These are phyloP conservation scores for Suillus luteus DNA, from an alignment of 768 basidiomycete genomes.

Conservation along the genomic window DNA sequence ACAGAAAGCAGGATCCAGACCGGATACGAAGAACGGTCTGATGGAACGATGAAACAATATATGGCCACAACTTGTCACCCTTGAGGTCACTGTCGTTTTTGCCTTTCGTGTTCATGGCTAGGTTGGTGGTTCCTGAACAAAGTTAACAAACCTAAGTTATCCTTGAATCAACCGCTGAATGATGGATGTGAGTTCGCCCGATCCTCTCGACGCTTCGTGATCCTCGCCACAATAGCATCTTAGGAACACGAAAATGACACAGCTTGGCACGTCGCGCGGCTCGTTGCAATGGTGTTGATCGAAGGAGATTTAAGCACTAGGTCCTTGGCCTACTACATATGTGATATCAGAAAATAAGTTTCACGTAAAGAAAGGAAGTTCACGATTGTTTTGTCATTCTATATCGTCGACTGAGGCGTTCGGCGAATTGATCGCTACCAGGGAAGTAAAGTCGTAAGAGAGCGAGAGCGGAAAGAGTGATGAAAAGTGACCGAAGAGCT, in stretches of 20 bases:
- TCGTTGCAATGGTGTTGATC: not conserved
- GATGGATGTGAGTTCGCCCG: not conserved
- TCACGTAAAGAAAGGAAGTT: not conserved
- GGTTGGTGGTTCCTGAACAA: not conserved
- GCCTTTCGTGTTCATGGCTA: not conserved
- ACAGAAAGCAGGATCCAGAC: not conserved
- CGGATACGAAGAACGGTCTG: not conserved
- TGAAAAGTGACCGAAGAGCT: too few species aligned
- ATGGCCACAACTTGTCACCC: not conserved
- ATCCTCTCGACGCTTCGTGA: not conserved
- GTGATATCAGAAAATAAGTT: not conserved
- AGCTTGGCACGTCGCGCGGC: not conserved
- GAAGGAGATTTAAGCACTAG: not conserved
- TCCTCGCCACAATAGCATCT: not conserved
- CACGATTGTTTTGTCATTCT: not conserved
- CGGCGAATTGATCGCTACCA: not conserved
- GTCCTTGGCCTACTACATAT: not conserved
- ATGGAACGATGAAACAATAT: not conserved
- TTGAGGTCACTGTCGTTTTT: not conserved
- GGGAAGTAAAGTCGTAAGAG: not conserved
- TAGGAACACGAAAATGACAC: not conserved
- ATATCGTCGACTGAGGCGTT: not conserved
- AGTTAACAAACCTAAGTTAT: not conserved
- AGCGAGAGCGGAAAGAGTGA: too few species aligned
- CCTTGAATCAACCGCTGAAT: not conserved